A percentile compares a stretch with the other conserved stretches of the same genome.
These are phyloP conservation scores for Pythium sukuiense DNA, from an alignment of 352 stramenopile species.

Conservation along the genomic window DNA sequence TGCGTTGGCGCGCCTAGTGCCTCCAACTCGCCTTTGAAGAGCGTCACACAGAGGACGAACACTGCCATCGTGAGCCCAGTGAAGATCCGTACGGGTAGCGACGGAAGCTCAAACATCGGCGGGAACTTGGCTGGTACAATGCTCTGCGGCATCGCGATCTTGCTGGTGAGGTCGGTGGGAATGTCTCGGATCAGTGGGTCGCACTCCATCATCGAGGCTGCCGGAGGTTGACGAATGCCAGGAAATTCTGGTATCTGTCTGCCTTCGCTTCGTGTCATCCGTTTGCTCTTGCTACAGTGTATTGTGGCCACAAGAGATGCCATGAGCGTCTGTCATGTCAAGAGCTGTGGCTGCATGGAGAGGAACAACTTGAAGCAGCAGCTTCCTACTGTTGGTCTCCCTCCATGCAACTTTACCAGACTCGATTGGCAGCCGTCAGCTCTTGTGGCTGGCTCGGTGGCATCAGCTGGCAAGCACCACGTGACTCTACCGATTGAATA, in stretches of 20 bases:
- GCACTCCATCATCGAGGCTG: background rate
- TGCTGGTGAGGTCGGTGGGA: background rate
- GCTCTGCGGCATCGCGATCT: background rate
- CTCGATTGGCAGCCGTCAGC: background rate
- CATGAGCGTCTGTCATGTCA: too few relatives aligned
- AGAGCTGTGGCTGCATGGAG: too few relatives aligned
- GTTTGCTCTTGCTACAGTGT: too few relatives aligned
- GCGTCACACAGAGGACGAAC: slow-evolving; percentile 72
- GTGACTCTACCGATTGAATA: background rate
- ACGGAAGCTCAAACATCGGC: slow-evolving; percentile 78
- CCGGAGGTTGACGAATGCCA: too few relatives aligned
- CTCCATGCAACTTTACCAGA: too few relatives aligned
- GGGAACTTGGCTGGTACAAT: slow-evolving; percentile 54
- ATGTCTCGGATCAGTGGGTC: background rate
- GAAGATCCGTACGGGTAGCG: slow-evolving; percentile 50
- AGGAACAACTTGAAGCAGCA: too few relatives aligned
- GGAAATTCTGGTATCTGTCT: too few relatives aligned
- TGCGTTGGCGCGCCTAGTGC: slow-evolving; percentile 57
- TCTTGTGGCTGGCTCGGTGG: background rate
- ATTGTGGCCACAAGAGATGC: too few relatives aligned
- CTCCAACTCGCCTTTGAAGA: slow-evolving; percentile 57
- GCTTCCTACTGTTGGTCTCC: too few relatives aligned
- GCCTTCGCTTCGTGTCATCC: too few relatives aligned
- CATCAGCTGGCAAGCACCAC: background rate
- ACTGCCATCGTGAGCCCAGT: slow-evolving; percentile 52